Evolutionary conservation across 2,329 filamentous ascomycete species (phyloP).

Genomic region (Fusarium nurragi): DNA sequence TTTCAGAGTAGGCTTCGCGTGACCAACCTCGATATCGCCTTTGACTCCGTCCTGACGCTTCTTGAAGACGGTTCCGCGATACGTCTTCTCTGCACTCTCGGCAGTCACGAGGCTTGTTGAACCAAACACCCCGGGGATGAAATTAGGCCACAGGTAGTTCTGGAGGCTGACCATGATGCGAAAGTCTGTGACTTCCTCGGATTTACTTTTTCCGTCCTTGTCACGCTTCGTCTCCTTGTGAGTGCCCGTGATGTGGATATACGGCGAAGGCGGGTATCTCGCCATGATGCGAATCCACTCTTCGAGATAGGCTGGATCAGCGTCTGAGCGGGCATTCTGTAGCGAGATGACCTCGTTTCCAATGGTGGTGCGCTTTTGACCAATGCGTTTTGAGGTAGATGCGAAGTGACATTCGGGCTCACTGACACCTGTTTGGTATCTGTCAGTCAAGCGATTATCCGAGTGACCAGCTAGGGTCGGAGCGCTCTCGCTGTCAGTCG

Average conservation of each 20-base stretch:
- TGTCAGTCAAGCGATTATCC: accelerated
- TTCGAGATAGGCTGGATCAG: constrained; percentile 19
- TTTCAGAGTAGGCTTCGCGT: constrained; percentile 25
- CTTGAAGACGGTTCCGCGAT: constrained; percentile 35
- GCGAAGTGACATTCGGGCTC: constrained; percentile 16
- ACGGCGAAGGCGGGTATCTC: constrained; percentile 25
- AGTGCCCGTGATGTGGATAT: constrained; percentile 29
- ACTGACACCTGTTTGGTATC: constrained; percentile 5
- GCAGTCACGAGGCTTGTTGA: constrained; percentile 20
- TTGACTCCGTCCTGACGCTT: constrained; percentile 26
- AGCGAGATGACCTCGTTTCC: constrained; percentile 25
- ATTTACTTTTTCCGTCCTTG: constrained; percentile 27
- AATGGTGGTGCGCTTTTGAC: constrained; percentile 29
- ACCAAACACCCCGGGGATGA: neutral
- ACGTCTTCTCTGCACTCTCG: constrained; percentile 34
- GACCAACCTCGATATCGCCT: constrained; percentile 31
- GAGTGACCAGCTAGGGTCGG: neutral
- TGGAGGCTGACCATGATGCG: constrained; percentile 32
- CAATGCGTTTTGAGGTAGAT: constrained; percentile 16
- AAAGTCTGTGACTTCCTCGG: constrained; percentile 32
- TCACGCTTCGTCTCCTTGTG: constrained; percentile 28
- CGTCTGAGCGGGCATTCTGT: constrained; percentile 28
- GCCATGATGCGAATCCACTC: constrained; percentile 30
- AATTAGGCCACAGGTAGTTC: constrained; percentile 39
- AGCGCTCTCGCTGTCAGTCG: neutral